Base-by-base conservation (phyloP, 2,329 filamentous ascomycete genomes). In the Pseudogymnoascus sp. region DNA sequence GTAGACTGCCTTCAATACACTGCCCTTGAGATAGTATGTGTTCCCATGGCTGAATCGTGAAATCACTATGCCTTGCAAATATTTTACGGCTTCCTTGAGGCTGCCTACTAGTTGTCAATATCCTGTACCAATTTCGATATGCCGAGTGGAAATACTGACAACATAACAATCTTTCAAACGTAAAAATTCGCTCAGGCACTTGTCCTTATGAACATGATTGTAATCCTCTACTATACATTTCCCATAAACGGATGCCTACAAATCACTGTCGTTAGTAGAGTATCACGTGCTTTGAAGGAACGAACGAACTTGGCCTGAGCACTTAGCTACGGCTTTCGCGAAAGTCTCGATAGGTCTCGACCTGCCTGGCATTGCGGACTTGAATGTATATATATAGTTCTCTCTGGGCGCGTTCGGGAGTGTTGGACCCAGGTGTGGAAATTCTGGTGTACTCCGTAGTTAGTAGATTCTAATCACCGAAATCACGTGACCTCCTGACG, bases 161-260 rank as follows among this genome's bases (percentile, higher is more conserved):
- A 96, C 72, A 72, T 91, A 96, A 73, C 93, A 98, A 68, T 96
- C 82, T 74, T 96, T 96, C 59, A 98, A 75, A 68, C 79, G 86
- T 75, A 95, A 79, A 69, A 99, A 98, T 72, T 97, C 92, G 64
- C 85, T 86, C 4, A 82, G 81, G 72, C 95, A 99, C 80, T 95
- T 95, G 73, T 97, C 91, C 73, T 96, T 96, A 70, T 92, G 84
- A 2, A 96, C 85, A 3, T 91, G 85, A 72, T 93, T 93, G 77
- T 96, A 98, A 73, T 98, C 93, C 40, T 86, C 85, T 60, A 93
- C 84, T 67, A 99, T 87, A 74, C 95, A 99, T 80, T 92, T 93
- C 68, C 93, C 95, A 72, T 98, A 99, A 11, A 84, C 80, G 2
- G 91, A 82, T 61, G 91, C 89, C 93, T 98, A 66, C 26, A 59